These are phyloP conservation scores for Angomonas deanei DNA, from an alignment of 208 protist species.

Conservation along the genomic window DNA sequence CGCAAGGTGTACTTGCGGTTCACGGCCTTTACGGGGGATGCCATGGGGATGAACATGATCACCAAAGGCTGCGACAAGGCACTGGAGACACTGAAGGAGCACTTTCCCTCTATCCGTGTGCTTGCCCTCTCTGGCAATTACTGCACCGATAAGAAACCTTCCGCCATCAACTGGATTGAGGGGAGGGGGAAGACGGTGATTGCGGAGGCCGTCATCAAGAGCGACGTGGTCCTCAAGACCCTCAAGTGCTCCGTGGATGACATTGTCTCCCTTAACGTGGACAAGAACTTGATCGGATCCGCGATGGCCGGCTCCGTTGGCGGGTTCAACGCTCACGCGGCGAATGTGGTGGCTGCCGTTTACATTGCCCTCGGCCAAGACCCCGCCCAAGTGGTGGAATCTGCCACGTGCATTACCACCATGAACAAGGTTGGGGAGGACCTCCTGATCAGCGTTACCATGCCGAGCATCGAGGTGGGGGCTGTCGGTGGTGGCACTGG, in stretches of 20 bases:
- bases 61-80: constrained; percentile 96
- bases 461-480: constrained; percentile 98
- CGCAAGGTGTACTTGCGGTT: constrained; percentile 94
- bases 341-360: constrained; percentile 97
- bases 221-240: constrained; percentile 84
- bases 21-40: constrained; percentile 93
- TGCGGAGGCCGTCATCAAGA: constrained; percentile 90
- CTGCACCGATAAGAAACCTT: constrained; percentile 99
- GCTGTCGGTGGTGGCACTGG: constrained; percentile 97
- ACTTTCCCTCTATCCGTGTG: constrained; percentile 91
- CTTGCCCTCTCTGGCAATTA: constrained; percentile 95
- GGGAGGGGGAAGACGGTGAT: constrained; percentile 96
- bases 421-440: constrained; percentile 91
- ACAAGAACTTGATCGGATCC: constrained; percentile 97
- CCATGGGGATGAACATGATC: constrained; percentile 99
- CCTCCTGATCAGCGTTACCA: constrained; percentile 94
- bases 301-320: constrained; percentile 96
- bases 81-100: constrained; percentile 73
- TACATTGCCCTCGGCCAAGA: constrained; percentile 98
- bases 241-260: constrained; percentile 94
- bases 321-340: constrained; percentile 97
- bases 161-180: constrained; percentile 97
- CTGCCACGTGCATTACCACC: constrained; percentile 94
- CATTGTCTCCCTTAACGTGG: constrained; percentile 90
- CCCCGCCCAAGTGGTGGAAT: constrained; percentile 97